phyloP scores from a whole-genome alignment of 169 alveolate genomes.

The Cryptosporidium bovis region DNA sequence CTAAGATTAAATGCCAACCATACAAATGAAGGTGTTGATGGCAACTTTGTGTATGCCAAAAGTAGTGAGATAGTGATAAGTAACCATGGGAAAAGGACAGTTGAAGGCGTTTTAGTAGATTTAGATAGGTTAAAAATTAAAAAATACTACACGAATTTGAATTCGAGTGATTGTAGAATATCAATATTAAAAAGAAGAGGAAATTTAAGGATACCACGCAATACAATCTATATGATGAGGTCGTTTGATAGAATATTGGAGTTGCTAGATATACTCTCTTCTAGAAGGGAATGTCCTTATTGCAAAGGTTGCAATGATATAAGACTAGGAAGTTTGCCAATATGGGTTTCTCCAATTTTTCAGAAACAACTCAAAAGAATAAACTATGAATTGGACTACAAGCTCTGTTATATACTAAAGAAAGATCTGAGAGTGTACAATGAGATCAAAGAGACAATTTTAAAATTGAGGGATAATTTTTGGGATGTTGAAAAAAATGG shows the following conservation, averaged over 20 bases:
- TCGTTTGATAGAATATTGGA: constrained; percentile 41
- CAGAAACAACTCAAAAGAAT: constrained; percentile 34
- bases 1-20: too few species aligned
- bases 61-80: too few species aligned
- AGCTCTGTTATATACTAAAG: constrained; percentile 40
- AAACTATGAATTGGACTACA: constrained; percentile 29
- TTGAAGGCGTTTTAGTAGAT: too few species aligned
- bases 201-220: constrained; percentile 23
- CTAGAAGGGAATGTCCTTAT: constrained; percentile 55
- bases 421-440: constrained; percentile 16
- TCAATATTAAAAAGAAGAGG: constrained; percentile 25
- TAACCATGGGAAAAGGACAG: too few species aligned
- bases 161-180: constrained; percentile 51
- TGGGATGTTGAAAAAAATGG: too few species aligned
- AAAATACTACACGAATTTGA: constrained; percentile 30
- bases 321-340: constrained; percentile 40
- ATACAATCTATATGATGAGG: constrained; percentile 10
- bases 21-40: too few species aligned
- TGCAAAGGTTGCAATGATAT: constrained; percentile 50
- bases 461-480: background rate
- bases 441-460: background rate
- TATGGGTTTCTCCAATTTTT: constrained; percentile 64
- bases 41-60: too few species aligned
- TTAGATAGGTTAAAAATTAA: too few species aligned
- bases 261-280: constrained; percentile 46